Conservation (phyloP, 2,329 filamentous ascomycete genomes). For the Botrytis squamosa region DNA sequence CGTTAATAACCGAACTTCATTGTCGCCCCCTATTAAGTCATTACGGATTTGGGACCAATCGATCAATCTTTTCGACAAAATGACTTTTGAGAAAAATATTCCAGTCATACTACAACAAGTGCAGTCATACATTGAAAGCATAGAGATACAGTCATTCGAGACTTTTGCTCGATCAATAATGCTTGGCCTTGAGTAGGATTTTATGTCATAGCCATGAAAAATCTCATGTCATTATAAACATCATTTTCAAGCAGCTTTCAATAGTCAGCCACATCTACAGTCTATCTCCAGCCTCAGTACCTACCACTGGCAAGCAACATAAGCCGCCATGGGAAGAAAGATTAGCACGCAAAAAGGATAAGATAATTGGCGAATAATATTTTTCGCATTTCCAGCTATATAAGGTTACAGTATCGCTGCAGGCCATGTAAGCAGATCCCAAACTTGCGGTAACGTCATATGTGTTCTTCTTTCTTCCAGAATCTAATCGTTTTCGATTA, state of each 20-base stretch:
- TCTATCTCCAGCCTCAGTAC: not conserved
- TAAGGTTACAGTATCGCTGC: not conserved
- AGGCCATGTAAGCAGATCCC: not conserved
- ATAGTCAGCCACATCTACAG: not conserved
- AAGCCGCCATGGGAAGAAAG: not conserved
- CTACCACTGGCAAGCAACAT: not conserved
- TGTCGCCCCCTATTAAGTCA: not conserved
- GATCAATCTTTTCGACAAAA: not conserved
- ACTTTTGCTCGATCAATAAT: not conserved
- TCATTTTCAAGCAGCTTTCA: not conserved
- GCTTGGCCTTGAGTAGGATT: not conserved
- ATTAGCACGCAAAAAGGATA: not conserved
- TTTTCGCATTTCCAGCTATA: not conserved
- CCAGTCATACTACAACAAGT: not conserved
- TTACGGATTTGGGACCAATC: not conserved
- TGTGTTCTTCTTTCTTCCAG: not conserved
- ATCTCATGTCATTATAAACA: constrained; percentile 5
- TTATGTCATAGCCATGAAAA: not conserved
- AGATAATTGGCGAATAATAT: not conserved
- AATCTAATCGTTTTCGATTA: not conserved
- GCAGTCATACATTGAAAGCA: not conserved
- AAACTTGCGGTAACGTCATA: not conserved
- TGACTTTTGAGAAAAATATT: not conserved
- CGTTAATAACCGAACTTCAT: not conserved
- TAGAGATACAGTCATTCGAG: not conserved